A percentile compares a stretch with the other conserved stretches of the same genome.
These are phyloP conservation scores for Eragrostis tef DNA, from an alignment of 202 grass and related monocot species.

Conservation along the genomic window DNA sequence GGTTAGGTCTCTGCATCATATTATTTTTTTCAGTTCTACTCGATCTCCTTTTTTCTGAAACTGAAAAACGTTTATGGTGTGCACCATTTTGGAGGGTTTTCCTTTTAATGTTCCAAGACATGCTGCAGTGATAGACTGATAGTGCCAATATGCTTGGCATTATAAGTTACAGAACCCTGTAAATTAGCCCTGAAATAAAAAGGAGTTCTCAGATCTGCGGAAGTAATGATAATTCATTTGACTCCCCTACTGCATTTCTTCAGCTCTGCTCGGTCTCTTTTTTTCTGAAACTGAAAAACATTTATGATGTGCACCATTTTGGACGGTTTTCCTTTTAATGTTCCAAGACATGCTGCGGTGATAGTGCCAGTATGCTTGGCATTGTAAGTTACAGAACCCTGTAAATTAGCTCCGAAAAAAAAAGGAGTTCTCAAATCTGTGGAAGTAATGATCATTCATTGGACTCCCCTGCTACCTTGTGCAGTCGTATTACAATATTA, in stretches of 20 bases:
- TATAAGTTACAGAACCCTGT: not conserved
- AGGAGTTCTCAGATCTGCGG: not conserved
- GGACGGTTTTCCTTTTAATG: too few species aligned
- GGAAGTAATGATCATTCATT: constrained; percentile 2
- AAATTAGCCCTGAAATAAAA: not conserved
- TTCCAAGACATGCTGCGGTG: not conserved
- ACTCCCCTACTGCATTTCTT: constrained; percentile 22
- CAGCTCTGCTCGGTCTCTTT: not conserved
- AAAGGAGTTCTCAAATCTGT: not conserved
- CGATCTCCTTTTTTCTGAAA: not conserved
- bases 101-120: not conserved
- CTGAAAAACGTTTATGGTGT: not conserved
- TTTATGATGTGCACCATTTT: too few species aligned
- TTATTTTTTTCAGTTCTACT: not conserved
- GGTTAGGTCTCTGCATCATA: constrained; percentile 42
- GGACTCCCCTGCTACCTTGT: constrained; percentile 11
- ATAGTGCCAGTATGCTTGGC: not conserved
- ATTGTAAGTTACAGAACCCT: not conserved
- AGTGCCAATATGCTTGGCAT: not conserved
- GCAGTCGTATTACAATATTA: not conserved
- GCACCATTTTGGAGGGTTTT: not conserved
- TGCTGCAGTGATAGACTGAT: not conserved
- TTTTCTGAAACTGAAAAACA: too few species aligned
- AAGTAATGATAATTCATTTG: constrained; percentile 6
- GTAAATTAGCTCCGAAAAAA: not conserved